Evolutionary conservation across 1,139 yeast species (phyloP).

Genomic region (Geotrichum aggregatum): DNA sequence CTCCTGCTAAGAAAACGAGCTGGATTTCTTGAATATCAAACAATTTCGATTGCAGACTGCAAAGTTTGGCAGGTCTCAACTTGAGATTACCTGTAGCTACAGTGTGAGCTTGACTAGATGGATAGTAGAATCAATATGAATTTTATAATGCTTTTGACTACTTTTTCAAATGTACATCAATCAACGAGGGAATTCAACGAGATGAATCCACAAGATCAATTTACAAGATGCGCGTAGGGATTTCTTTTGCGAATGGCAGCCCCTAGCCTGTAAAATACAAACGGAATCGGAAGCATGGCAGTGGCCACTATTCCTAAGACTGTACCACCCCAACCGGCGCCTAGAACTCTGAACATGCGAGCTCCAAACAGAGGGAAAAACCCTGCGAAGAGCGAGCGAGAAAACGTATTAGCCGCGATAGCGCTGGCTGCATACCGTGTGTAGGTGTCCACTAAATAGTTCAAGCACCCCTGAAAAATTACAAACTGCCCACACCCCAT

Average conservation of each 20-base stretch:
- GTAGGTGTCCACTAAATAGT: slow-evolving; percentile 63
- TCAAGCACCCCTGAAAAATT: slow-evolving; percentile 53
- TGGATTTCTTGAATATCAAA: no score
- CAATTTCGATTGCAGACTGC: no score
- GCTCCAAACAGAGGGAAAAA: slow-evolving; percentile 72
- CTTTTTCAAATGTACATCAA: no score
- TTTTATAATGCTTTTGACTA: no score
- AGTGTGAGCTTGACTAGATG: no score
- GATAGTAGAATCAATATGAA: no score
- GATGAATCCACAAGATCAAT: no score
- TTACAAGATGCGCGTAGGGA: slow-evolving; percentile 42
- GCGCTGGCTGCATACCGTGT: slow-evolving; percentile 68
- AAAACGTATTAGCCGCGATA: slow-evolving; percentile 71
- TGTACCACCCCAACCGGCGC: slow-evolving; percentile 61
- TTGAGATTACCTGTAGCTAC: no score
- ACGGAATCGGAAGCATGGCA: slow-evolving; percentile 63
- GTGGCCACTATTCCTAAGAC: slow-evolving; percentile 54
- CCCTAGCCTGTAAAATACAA: slow-evolving; percentile 57
- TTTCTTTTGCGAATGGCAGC: slow-evolving; percentile 52
- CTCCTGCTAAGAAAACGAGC: no score
- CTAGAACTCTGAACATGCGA: slow-evolving; percentile 52
- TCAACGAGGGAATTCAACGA: no score
- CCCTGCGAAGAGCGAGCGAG: slow-evolving; percentile 65
- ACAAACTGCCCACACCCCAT: slow-evolving; percentile 62
- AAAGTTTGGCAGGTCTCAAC: no score